A percentile compares a stretch with the other conserved stretches of the same genome.
Conservation (phyloP, 1,284 basidiomycete genomes). For the Apiotrichum gamsii region DNA sequence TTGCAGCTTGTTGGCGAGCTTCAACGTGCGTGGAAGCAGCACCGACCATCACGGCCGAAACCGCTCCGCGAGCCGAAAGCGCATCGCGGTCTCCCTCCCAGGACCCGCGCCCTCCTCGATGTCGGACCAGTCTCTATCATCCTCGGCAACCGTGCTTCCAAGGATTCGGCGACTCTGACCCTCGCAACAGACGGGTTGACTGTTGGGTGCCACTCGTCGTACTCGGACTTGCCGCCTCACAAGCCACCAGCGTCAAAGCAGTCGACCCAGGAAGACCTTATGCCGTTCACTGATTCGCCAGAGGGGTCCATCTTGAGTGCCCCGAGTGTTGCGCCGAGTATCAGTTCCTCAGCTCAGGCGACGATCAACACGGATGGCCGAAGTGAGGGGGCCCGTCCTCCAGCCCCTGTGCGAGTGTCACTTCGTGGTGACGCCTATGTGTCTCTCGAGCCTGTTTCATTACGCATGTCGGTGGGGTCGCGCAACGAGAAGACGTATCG, state of each 20-base stretch:
- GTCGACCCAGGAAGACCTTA: no score
- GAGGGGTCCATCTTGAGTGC: no score
- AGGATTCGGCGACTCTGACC: constrained; percentile 29
- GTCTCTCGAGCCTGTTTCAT: constrained; percentile 28
- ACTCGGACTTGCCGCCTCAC: constrained; percentile 35
- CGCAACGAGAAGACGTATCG: constrained; percentile 25
- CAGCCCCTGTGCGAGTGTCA: neutral
- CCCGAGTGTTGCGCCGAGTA: neutral
- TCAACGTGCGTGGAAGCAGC: constrained; percentile 18
- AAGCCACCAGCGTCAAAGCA: neutral
- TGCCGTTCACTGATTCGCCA: no score
- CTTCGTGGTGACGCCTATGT: constrained; percentile 16
- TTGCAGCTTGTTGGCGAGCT: constrained; percentile 34
- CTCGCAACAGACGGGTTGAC: constrained; percentile 30
- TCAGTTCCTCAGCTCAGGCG: neutral
- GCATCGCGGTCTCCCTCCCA: constrained; percentile 13
- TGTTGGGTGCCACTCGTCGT: constrained; percentile 6
- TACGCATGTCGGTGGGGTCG: constrained; percentile 26
- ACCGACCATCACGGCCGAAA: constrained; percentile 1
- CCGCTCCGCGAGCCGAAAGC: neutral
- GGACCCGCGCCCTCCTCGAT: constrained; percentile 31
- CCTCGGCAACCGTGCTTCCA: constrained; percentile 28
- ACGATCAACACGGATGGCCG: neutral
- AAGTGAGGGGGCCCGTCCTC: no score
- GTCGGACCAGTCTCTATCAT: constrained; percentile 29